These are phyloP conservation scores for Suillus weaverae DNA, from an alignment of 768 basidiomycete species.

Conservation along the genomic window DNA sequence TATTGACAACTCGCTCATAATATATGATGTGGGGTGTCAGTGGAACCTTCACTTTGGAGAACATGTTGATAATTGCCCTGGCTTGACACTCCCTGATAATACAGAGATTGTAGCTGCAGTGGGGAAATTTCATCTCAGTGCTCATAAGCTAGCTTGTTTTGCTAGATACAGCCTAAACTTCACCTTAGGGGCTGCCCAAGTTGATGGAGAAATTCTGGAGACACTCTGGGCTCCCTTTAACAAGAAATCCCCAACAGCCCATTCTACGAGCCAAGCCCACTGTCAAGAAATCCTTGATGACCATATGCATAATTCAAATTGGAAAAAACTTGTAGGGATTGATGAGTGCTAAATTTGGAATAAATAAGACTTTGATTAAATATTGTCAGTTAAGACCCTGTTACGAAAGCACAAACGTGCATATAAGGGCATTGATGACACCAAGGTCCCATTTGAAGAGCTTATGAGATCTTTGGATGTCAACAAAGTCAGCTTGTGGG, in stretches of 20 bases:
- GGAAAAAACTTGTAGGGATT: slow-evolving; percentile 29
- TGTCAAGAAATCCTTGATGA: slow-evolving; percentile 28
- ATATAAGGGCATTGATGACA: slow-evolving; percentile 2
- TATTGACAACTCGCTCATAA: slow-evolving; percentile 11
- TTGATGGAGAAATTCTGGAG: slow-evolving; percentile 34
- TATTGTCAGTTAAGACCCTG: not conserved
- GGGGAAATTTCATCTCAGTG: slow-evolving; percentile 28
- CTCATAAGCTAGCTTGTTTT: slow-evolving; percentile 25
- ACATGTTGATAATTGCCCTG: not conserved
- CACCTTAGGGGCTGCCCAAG: slow-evolving; percentile 24
- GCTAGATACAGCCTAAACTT: slow-evolving; percentile 23
- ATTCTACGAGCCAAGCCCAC: slow-evolving; percentile 3
- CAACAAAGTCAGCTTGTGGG: not conserved
- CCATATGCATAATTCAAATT: slow-evolving; percentile 34
- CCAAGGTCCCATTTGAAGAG: slow-evolving; percentile 1
- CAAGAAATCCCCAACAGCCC: slow-evolving; percentile 12
- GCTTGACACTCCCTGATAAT: too few species aligned
- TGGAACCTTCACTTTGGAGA: slow-evolving; percentile 21
- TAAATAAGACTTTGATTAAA: not conserved
- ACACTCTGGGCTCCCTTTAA: slow-evolving; percentile 32
- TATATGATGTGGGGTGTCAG: slow-evolving; percentile 34
- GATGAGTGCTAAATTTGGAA: slow-evolving; percentile 9
- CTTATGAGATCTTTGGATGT: slow-evolving; percentile 1
- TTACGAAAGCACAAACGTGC: not conserved
- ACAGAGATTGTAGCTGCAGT: slow-evolving; percentile 21